Evolutionary conservation across 2,329 filamentous ascomycete genomes (phyloP), one percentile per base, ranked within the genome.

Genomic region (Bipolaris zeicola): DNA sequence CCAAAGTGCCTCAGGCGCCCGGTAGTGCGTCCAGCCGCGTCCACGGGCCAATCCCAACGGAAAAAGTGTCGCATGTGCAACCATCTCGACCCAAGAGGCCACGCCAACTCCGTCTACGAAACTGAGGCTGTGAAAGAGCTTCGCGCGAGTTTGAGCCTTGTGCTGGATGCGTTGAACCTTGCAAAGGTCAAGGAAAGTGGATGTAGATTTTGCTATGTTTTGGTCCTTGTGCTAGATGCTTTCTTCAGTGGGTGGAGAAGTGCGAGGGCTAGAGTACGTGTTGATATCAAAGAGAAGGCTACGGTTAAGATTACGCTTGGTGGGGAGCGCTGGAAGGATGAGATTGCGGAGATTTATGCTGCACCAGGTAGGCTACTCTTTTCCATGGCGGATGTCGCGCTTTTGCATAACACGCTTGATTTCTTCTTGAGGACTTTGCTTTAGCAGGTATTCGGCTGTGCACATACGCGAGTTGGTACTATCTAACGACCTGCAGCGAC

Each of bases 141-240:
- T n/a, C 53, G 43, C 24, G 53, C 65, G 5, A 66, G 56, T 22
- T 51, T 74, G 49, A 67, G 50, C 11, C 48, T 74, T 7, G 61
- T 72, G 5, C 42, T 72, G 16, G 71, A 74, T 61, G 61, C 66
- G 3, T 61, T 72, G 36, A 57, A 43, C 16, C 46, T 70, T 18
- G 56, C 65, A 2, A 67, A 58, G 28, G 62, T 57, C 2, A 66
- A 59, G 49, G 46, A 62, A 34, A 59, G 63, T 7, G 68, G 62
- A 11, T 75, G 71, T 45, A 66, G 67, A 24, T 73, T 70, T 47
- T 75, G 71, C 52, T 50, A 52, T 42, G 63, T 70, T 1, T 55
- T 75, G 18, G 46, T 62, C 8, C 60, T 70, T 45, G 67, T 67
- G 7, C 55, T 73, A 28, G 71, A 73, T 42, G 64, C 66, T 0